A percentile compares a stretch with the other conserved stretches of the same genome.
These are phyloP conservation scores for Letharia columbiana DNA, from an alignment of 495 filamentous ascomycete species.

Conservation along the genomic window DNA sequence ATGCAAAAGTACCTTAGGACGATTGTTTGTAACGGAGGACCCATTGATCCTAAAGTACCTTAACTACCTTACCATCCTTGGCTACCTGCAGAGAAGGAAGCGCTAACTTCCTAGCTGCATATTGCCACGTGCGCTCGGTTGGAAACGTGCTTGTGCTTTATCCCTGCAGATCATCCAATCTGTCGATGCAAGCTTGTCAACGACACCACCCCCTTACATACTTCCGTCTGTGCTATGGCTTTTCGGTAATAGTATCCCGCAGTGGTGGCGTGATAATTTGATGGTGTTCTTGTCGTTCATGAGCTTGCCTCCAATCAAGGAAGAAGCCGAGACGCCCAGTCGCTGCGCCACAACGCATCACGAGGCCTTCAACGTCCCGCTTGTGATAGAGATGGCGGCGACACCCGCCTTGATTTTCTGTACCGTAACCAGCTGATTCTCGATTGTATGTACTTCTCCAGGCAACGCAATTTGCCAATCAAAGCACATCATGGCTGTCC, in stretches of 20 bases:
- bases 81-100: background rate
- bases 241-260: background rate
- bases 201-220: constrained; percentile 1
- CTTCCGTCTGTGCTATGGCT: background rate
- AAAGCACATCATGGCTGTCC: background rate
- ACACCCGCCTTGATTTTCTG: background rate
- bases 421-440: background rate
- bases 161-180: constrained; percentile 9
- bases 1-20: background rate
- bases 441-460: constrained; percentile 1
- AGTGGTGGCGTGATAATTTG: constrained; percentile 3
- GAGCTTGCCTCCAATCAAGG: constrained; percentile 10
- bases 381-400: background rate
- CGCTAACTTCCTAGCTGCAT: constrained; percentile 12
- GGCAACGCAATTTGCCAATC: background rate
- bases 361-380: constrained; percentile 9
- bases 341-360: constrained; percentile 14
- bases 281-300: constrained; percentile 6
- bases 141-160: constrained; percentile 5
- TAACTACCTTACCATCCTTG: background rate
- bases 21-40: background rate
- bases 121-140: constrained; percentile 8
- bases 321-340: background rate
- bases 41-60: background rate
- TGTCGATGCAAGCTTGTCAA: background rate